Base-by-base conservation (phyloP, 2,329 filamentous ascomycete species). In the Fusarium zealandicum region DNA sequence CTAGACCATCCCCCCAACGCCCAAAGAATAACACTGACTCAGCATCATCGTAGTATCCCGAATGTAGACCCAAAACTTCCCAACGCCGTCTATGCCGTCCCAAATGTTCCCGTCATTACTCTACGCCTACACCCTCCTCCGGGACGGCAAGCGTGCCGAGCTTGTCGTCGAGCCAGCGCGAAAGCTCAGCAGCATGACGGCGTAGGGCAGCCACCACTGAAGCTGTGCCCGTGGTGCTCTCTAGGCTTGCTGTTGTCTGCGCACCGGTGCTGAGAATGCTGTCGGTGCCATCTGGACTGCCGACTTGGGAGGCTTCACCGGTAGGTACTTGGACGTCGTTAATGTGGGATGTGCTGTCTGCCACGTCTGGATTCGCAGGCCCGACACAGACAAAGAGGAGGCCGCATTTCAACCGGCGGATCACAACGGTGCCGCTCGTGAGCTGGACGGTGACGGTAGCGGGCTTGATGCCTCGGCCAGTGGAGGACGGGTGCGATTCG, bases 381-480 rank as follows among this genome's bases (percentile, higher is more conserved):
- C 84, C 84, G 33, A 87, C 78, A 62, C 82, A 85, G 39, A 87
- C 81, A 59, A 88, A 85, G 31, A 88, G 74, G 38, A 88, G 76
- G 14, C 83, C 83, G 69, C 84, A 87, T 33, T 75, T 76, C 27
- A 88, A 74, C 2, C 76, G 75, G 10, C 83, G 77, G 49, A 88
- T 82, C 16, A 87, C 80, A 61, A 88, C 79, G 25, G 86, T 80
- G 27, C 81, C 79, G 42, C 78, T 82, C 25, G 78, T 76, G 41
- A 88, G 80, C 71, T 88, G 83, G 27, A 87, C 78, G 1, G 82
- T 85, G 30, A 86, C 79, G 33, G 78, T 77, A 51, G 72, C 68
- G 18, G 75, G 75, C 43, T 73, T 73, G 52, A 72, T 66, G 32
- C 67, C 58, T 12, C 57, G 59, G 46, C 54, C 31, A 30, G 43